phyloP scores from a whole-genome alignment of 352 stramenopile genomes.

The Phytophthora podocarpi region DNA sequence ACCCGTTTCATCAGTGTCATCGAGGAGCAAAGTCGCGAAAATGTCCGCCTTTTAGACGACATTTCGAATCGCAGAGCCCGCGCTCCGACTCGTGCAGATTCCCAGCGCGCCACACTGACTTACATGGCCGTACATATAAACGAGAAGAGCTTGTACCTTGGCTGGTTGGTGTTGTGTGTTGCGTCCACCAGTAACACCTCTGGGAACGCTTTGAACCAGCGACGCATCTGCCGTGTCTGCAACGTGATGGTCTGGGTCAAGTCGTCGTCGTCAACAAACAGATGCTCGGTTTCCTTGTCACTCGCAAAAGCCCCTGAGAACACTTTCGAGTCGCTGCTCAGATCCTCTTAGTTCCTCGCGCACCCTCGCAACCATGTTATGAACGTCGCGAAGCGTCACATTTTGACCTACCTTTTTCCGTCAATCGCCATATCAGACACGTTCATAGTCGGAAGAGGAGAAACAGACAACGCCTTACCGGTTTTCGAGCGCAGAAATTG shows the following conservation, averaged over 20 bases:
- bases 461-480: too few species aligned
- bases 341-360: not conserved
- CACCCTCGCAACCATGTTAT: not conserved
- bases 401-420: not conserved
- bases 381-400: too few species aligned
- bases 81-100: not conserved
- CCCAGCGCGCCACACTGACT: too few species aligned
- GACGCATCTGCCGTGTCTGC: too few species aligned
- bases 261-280: constrained; percentile 2
- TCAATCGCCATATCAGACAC: not conserved
- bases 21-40: constrained; percentile 2
- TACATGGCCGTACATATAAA: constrained; percentile 6
- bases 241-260: too few species aligned
- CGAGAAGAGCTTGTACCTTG: constrained; percentile 13
- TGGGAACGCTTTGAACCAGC: too few species aligned
- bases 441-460: too few species aligned
- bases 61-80: constrained; percentile 6
- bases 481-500: too few species aligned
- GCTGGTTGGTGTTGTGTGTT: constrained; percentile 1
- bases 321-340: not conserved
- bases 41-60: constrained; percentile 2
- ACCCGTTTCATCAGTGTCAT: constrained; percentile 6
- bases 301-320: not conserved
- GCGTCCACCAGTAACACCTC: not conserved
- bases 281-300: not conserved